Percentiles rank a stretch among this genome's conserved stretches.
Evolutionary conservation across 257 asterid genomes (phyloP).

Genomic region (Rubia yunnanensis): DNA sequence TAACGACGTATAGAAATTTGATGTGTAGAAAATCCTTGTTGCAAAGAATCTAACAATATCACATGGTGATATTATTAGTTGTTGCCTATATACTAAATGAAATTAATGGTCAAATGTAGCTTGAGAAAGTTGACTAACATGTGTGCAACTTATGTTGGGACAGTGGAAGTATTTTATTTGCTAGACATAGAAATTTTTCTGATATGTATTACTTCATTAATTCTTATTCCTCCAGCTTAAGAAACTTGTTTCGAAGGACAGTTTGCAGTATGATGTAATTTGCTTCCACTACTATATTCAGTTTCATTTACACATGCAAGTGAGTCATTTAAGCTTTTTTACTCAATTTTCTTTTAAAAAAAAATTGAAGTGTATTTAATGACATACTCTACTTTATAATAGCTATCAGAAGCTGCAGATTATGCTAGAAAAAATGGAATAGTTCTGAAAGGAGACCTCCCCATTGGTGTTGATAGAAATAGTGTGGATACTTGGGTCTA

Average conservation of each 20-base stretch:
- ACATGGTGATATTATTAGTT: too few relatives aligned
- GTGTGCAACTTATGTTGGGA: too few relatives aligned
- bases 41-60: too few relatives aligned
- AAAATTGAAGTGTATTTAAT: neutral
- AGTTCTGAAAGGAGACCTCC: constrained; percentile 94
- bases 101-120: too few relatives aligned
- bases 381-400: constrained; percentile 18
- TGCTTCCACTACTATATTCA: constrained; percentile 88
- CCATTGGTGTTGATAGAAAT: constrained; percentile 88
- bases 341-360: constrained; percentile 8
- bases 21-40: too few relatives aligned
- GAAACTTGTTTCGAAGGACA: constrained; percentile 67
- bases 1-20: too few relatives aligned
- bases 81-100: too few relatives aligned
- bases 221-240: constrained; percentile 59
- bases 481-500: constrained; percentile 98
- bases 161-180: neutral
- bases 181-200: neutral
- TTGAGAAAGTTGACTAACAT: too few relatives aligned
- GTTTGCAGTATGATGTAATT: constrained; percentile 59
- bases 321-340: constrained; percentile 24
- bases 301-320: constrained; percentile 80
- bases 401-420: constrained; percentile 89
- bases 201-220: constrained; percentile 12
- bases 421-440: constrained; percentile 83